Conservation (phyloP, 805 yeast genomes). For the Kazachstania taianensis region DNA sequence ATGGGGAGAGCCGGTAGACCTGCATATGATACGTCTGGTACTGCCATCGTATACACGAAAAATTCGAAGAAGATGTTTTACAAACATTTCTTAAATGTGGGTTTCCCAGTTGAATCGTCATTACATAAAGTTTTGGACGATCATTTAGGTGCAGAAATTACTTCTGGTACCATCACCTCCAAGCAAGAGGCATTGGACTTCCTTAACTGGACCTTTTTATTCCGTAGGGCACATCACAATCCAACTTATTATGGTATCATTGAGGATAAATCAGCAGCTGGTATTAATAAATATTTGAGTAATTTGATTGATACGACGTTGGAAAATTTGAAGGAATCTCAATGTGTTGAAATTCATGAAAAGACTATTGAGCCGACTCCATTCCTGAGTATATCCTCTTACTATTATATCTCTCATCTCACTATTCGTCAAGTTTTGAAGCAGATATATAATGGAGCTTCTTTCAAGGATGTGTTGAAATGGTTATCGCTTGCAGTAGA, state of each 20-base stretch:
- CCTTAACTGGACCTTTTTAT: constrained; percentile 91
- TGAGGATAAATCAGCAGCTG: constrained; percentile 47
- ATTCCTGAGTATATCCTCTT: constrained; percentile 75
- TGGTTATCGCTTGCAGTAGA: constrained; percentile 52
- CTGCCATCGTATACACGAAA: constrained; percentile 82
- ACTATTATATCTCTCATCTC: constrained; percentile 84
- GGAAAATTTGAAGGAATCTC: constrained; percentile 56
- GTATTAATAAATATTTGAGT: constrained; percentile 49
- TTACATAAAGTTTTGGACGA: constrained; percentile 73
- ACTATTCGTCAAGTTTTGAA: constrained; percentile 64
- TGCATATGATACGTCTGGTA: constrained; percentile 86
- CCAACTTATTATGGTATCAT: constrained; percentile 87
- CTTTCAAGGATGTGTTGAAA: constrained; percentile 37
- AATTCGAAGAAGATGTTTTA: constrained; percentile 78
- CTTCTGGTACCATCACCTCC: constrained; percentile 85
- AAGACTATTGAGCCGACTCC: constrained; percentile 58
- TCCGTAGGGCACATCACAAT: constrained; percentile 86
- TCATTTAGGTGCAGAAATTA: constrained; percentile 90
- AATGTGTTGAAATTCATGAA: constrained; percentile 48
- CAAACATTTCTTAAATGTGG: constrained; percentile 77
- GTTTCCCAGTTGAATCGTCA: constrained; percentile 90
- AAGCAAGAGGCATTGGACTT: constrained; percentile 91
- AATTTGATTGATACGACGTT: constrained; percentile 60
- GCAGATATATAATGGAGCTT: constrained; percentile 34
- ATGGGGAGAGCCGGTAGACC: constrained; percentile 99